Percentiles rank a stretch among this genome's conserved stretches.
Conservation (phyloP, 306 rosid genomes). For the Glycyrrhiza uralensis region DNA sequence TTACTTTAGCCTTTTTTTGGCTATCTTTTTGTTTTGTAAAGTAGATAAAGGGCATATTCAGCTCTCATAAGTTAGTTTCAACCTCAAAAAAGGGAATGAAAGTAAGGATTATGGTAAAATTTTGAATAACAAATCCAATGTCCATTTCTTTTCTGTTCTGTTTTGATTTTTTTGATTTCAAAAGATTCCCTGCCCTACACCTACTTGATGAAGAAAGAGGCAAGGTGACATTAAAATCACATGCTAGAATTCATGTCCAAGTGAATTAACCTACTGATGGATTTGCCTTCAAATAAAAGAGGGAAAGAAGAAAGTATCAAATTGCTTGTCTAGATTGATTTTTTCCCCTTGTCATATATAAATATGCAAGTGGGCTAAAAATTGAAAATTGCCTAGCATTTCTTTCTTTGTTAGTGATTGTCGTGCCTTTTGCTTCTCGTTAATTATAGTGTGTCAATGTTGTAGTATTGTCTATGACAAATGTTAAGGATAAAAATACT, state of each 20-base stretch:
- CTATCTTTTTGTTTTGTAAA: not conserved
- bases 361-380: no score
- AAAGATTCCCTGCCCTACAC: not conserved
- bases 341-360: no score
- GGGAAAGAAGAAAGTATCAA: not conserved
- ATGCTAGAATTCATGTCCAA: not conserved
- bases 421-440: no score
- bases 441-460: no score
- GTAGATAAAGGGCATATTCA: not conserved
- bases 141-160: not conserved
- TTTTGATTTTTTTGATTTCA: not conserved
- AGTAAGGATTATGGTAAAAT: not conserved
- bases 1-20: not conserved
- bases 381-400: no score
- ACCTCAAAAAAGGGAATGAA: not conserved
- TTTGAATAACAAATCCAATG: not conserved
- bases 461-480: no score
- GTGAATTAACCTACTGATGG: not conserved
- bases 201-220: constrained; percentile 3
- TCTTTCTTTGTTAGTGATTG: not conserved
- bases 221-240: not conserved
- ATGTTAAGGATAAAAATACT: no score
- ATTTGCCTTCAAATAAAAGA: not conserved
- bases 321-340: not conserved
- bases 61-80: not conserved